These are phyloP conservation scores for Nicotiana tabacum DNA, from an alignment of 257 asterid genomes.

Conservation along the genomic window DNA sequence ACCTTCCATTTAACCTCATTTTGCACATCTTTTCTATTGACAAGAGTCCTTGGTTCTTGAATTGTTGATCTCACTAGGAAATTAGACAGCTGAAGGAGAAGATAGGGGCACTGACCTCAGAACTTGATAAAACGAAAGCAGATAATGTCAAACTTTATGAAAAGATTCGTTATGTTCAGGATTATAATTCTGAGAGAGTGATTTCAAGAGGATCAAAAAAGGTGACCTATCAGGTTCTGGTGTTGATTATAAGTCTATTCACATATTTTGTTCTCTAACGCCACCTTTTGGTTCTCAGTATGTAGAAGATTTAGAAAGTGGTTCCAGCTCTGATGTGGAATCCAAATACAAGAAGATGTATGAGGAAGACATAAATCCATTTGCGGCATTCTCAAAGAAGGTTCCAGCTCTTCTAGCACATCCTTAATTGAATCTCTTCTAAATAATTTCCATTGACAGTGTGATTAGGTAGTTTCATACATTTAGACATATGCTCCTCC, in stretches of 20 bases:
- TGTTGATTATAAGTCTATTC: slow-evolving; percentile 6
- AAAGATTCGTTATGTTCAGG: slow-evolving; percentile 97
- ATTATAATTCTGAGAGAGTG: slow-evolving; percentile 93
- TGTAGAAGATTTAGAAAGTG: slow-evolving; percentile 92
- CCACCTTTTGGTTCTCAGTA: slow-evolving; percentile 43
- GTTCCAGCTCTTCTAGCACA: slow-evolving; percentile 26
- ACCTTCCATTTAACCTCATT: background rate
- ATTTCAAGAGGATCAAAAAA: slow-evolving; percentile 95
- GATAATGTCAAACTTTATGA: slow-evolving; percentile 97
- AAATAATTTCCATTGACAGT: background rate
- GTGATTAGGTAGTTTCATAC: background rate
- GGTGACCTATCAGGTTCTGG: slow-evolving; percentile 41
- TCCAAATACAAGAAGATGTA: slow-evolving; percentile 97
- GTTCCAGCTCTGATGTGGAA: slow-evolving; percentile 95
- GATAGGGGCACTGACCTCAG: slow-evolving; percentile 67
- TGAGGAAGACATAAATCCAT: slow-evolving; percentile 96
- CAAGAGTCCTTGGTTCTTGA: slow-evolving; percentile 8
- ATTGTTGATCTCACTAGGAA: slow-evolving; percentile 53
- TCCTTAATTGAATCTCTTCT: background rate
- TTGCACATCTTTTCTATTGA: background rate
- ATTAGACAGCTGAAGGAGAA: slow-evolving; percentile 88
- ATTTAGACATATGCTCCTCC: background rate
- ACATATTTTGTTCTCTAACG: slow-evolving; percentile 14
- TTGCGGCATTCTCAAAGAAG: slow-evolving; percentile 98
- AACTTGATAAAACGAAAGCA: slow-evolving; percentile 91